These are phyloP conservation scores for Boletus eberwhitei DNA, from an alignment of 768 basidiomycete genomes.

Conservation along the genomic window DNA sequence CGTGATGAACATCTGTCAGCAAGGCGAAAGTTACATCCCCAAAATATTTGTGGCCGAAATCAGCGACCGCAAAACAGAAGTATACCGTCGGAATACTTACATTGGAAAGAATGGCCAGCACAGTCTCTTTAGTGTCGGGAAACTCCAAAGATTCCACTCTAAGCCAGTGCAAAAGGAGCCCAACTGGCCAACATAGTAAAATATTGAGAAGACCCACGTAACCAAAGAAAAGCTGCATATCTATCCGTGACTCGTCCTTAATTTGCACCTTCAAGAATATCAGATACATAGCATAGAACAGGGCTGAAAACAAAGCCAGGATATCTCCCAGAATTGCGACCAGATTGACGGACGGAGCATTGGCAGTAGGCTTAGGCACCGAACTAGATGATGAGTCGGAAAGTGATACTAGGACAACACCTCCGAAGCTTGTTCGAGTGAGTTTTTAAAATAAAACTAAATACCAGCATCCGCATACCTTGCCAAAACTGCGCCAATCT, in stretches of 20 bases:
- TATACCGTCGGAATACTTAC: conserved; percentile 35
- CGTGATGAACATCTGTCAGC: conserved; percentile 73
- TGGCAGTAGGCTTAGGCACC: conserved; percentile 10
- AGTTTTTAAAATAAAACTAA: neutral
- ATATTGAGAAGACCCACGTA: conserved; percentile 90
- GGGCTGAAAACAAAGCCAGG: conserved; percentile 81
- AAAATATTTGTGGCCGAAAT: neutral
- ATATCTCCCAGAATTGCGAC: conserved; percentile 62
- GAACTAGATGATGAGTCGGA: conserved; percentile 58
- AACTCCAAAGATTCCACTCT: conserved; percentile 73
- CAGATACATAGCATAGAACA: conserved; percentile 87
- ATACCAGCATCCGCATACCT: conserved; percentile 48
- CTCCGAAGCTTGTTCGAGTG: conserved; percentile 56
- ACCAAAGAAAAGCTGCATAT: conserved; percentile 95
- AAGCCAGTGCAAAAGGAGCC: conserved; percentile 68
- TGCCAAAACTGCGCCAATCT: conserved; percentile 71
- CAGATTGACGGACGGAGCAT: conserved; percentile 17
- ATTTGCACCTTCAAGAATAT: conserved; percentile 87
- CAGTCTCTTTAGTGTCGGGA: conserved; percentile 50
- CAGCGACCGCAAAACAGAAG: neutral
- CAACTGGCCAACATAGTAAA: conserved; percentile 70
- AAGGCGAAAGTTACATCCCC: neutral
- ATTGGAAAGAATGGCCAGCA: conserved; percentile 53
- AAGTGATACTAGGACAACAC: conserved; percentile 84
- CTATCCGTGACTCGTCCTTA: conserved; percentile 73